Evolutionary conservation across 1,139 yeast genomes (phyloP).

Genomic region (Maudiozyma humilis): DNA sequence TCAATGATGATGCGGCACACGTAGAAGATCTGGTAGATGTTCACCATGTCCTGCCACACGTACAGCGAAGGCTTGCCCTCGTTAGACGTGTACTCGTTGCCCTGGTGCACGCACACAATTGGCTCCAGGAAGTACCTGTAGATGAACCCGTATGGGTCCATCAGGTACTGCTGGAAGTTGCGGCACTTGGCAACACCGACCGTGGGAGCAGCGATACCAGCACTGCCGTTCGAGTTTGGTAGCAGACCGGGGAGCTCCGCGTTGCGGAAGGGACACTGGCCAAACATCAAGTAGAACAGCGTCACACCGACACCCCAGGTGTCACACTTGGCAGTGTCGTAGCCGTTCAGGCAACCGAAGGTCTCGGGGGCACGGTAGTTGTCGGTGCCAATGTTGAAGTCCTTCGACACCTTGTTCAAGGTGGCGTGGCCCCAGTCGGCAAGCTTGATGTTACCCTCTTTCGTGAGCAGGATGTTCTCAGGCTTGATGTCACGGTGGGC

Average conservation of each 20-base stretch:
- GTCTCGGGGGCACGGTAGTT: slow-evolving; percentile 95
- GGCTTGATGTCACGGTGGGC: slow-evolving; percentile 85
- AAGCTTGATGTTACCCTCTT: slow-evolving; percentile 62
- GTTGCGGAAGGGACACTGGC: slow-evolving; percentile 65
- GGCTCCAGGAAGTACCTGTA: slow-evolving; percentile 20
- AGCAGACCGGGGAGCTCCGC: slow-evolving; percentile 4
- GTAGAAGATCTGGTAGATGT: slow-evolving; percentile 11
- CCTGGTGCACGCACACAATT: slow-evolving; percentile 9
- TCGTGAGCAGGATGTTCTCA: slow-evolving; percentile 63
- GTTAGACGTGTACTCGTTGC: slow-evolving; percentile 6
- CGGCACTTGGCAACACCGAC: slow-evolving; percentile 8
- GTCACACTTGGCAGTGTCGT: slow-evolving; percentile 63
- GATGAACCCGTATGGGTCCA: slow-evolving; percentile 21
- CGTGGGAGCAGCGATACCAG: background rate
- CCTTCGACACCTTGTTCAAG: slow-evolving; percentile 47
- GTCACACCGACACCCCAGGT: slow-evolving; percentile 88
- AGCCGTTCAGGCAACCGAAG: slow-evolving; percentile 24
- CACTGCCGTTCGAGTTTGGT: slow-evolving; percentile 4
- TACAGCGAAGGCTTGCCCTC: slow-evolving; percentile 11
- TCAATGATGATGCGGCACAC: slow-evolving; percentile 17
- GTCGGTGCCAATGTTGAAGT: slow-evolving; percentile 85
- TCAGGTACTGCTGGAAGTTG: slow-evolving; percentile 20
- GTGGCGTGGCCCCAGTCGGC: slow-evolving; percentile 91
- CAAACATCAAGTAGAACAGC: slow-evolving; percentile 70
- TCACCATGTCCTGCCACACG: slow-evolving; percentile 16